A percentile compares a stretch with the other conserved stretches of the same genome.
These are phyloP conservation scores for Passiflora organensis DNA, from an alignment of 345 rosid species.

Conservation along the genomic window DNA sequence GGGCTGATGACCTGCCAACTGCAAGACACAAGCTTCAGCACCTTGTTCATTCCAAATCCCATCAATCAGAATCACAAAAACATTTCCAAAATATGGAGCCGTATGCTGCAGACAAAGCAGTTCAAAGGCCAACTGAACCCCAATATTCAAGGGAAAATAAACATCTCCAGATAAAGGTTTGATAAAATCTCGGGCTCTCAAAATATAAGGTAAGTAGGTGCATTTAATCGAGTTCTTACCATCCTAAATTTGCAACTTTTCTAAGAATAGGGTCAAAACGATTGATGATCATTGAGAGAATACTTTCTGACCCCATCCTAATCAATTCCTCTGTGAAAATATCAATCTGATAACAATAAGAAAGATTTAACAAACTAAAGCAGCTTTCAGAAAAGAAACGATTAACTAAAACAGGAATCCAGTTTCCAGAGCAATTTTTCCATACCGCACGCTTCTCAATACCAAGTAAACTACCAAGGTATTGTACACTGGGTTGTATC, in stretches of 20 bases:
- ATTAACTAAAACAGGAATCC: background rate
- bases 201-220: background rate
- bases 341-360: conserved; percentile 20
- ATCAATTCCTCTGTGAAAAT: conserved; percentile 35
- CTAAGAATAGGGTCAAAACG: conserved; percentile 32
- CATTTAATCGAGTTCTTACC: conserved; percentile 19
- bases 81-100: background rate
- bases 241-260: conserved; percentile 36
- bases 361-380: too few species aligned
- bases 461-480: conserved; percentile 38
- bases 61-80: background rate
- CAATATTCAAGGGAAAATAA: too few species aligned
- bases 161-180: too few species aligned
- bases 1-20: conserved; percentile 51
- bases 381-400: too few species aligned
- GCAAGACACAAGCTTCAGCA: conserved; percentile 15
- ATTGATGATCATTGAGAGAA: conserved; percentile 30
- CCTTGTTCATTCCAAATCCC: background rate
- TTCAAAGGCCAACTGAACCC: too few species aligned
- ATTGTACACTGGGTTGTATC: conserved; percentile 33
- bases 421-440: conserved; percentile 2
- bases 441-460: conserved; percentile 28
- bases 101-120: background rate
- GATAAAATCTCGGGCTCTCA: too few species aligned
- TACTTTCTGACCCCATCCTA: conserved; percentile 30